Percentiles rank a stretch among this genome's conserved stretches.
These are phyloP conservation scores for Ascochyta lentis DNA, from an alignment of 2,329 filamentous ascomycete species.

Conservation along the genomic window DNA sequence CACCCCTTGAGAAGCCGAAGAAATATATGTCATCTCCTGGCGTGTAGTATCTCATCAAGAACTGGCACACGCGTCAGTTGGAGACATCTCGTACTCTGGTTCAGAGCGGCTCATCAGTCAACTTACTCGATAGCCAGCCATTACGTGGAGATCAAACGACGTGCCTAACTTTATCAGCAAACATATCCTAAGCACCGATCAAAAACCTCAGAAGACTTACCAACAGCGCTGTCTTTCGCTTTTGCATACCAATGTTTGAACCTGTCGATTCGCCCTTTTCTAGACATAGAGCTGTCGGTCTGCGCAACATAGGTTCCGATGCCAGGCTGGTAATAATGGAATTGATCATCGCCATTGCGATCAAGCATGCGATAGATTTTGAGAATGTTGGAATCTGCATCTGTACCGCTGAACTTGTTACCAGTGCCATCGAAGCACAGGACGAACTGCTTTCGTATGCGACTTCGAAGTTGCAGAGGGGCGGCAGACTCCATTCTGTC, in stretches of 20 bases:
- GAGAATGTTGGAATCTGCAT: slow-evolving; percentile 58
- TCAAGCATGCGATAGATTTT: slow-evolving; percentile 76
- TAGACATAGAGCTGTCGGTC: slow-evolving; percentile 57
- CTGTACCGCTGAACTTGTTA: slow-evolving; percentile 52
- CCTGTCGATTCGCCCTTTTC: slow-evolving; percentile 63
- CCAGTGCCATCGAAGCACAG: slow-evolving; percentile 56
- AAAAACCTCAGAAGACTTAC: slow-evolving; percentile 13
- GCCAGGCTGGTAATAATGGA: slow-evolving; percentile 55
- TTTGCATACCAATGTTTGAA: slow-evolving; percentile 72
- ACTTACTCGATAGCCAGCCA: slow-evolving; percentile 80
- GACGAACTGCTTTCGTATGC: slow-evolving; percentile 64
- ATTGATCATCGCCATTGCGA: slow-evolving; percentile 65
- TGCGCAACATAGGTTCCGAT: slow-evolving; percentile 75
- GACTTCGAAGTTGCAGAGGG: slow-evolving; percentile 17
- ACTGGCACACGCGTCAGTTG: slow-evolving; percentile 27
- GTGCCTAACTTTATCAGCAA: slow-evolving; percentile 58
- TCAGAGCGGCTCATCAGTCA: background rate
- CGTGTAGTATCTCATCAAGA: slow-evolving; percentile 58
- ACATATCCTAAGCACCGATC: background rate
- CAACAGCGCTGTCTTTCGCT: slow-evolving; percentile 77
- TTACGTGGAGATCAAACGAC: slow-evolving; percentile 82
- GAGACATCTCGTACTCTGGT: background rate
- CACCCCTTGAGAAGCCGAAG: slow-evolving; percentile 58
- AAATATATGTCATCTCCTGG: slow-evolving; percentile 58
- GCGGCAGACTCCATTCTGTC: slow-evolving; percentile 8